phyloP scores from a whole-genome alignment of 495 filamentous ascomycete species.

The Ascodesmis nigricans region DNA sequence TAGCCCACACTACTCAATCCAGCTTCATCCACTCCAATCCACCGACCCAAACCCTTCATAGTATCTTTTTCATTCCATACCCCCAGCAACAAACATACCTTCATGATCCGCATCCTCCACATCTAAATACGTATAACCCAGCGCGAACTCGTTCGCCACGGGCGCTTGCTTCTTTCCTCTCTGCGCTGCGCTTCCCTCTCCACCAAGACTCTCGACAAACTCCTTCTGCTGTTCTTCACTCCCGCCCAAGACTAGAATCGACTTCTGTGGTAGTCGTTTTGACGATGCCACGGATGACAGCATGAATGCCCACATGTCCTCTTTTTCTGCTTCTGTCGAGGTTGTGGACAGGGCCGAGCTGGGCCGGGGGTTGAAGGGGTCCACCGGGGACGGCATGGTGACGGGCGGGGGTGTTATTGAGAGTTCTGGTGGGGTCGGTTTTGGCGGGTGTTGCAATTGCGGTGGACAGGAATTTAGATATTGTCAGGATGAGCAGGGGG shows the following conservation, averaged over 20 bases:
- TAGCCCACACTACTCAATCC: too few species aligned
- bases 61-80: too few species aligned
- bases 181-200: slow-evolving; percentile 22
- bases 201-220: slow-evolving; percentile 59
- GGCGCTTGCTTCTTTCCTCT: slow-evolving; percentile 46
- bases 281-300: slow-evolving; percentile 75
- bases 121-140: slow-evolving; percentile 91
- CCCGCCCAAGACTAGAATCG: slow-evolving; percentile 66
- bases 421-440: too few species aligned
- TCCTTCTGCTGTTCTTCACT: slow-evolving; percentile 74
- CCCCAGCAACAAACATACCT: slow-evolving; percentile 32
- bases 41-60: slow-evolving; percentile 6
- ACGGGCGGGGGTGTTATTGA: too few species aligned
- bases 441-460: background rate
- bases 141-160: slow-evolving; percentile 75
- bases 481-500: background rate
- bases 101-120: slow-evolving; percentile 89
- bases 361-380: slow-evolving; percentile 26
- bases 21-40: too few species aligned
- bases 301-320: slow-evolving; percentile 89
- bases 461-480: background rate
- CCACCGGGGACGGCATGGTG: too few species aligned
- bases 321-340: slow-evolving; percentile 45
- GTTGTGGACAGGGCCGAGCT: slow-evolving; percentile 18
- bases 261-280: slow-evolving; percentile 82